Percentiles rank a stretch among this genome's conserved stretches.
phyloP scores from a whole-genome alignment of 1,139 yeast genomes.

The Kodamaea arcana region DNA sequence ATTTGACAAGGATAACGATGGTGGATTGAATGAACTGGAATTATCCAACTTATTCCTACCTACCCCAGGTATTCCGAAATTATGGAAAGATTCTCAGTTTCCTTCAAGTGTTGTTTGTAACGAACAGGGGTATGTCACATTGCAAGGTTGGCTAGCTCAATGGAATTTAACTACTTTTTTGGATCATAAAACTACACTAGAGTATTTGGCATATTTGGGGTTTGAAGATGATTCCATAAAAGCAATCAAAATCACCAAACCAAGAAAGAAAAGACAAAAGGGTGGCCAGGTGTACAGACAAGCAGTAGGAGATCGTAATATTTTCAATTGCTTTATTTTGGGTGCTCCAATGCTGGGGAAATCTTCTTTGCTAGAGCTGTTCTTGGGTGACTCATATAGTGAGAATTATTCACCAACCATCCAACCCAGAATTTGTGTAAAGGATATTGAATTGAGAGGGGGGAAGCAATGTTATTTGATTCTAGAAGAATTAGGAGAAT shows the following conservation, averaged over 20 bases:
- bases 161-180: slow-evolving; percentile 95
- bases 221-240: slow-evolving; percentile 55
- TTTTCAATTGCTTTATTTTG: slow-evolving; percentile 80
- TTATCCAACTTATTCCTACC: slow-evolving; percentile 67
- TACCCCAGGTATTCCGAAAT: slow-evolving; percentile 85
- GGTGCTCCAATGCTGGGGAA: slow-evolving; percentile 89
- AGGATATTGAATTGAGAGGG: slow-evolving; percentile 90
- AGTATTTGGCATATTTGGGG: slow-evolving; percentile 85
- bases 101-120: slow-evolving; percentile 86
- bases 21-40: slow-evolving; percentile 79
- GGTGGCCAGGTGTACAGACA: slow-evolving; percentile 67
- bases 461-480: slow-evolving; percentile 94
- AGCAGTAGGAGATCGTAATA: slow-evolving; percentile 75
- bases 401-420: slow-evolving; percentile 79
- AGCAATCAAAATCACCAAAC: slow-evolving; percentile 79
- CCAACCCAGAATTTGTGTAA: slow-evolving; percentile 76
- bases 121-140: slow-evolving; percentile 81
- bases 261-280: slow-evolving; percentile 62
- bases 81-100: slow-evolving; percentile 83
- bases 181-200: slow-evolving; percentile 78
- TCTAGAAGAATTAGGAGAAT: slow-evolving; percentile 83
- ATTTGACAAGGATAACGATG: slow-evolving; percentile 93
- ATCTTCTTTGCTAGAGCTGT: slow-evolving; percentile 75
- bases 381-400: slow-evolving; percentile 69
- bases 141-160: slow-evolving; percentile 98